These are phyloP conservation scores for Camelina laxa DNA, from an alignment of 345 rosid species.

Conservation along the genomic window DNA sequence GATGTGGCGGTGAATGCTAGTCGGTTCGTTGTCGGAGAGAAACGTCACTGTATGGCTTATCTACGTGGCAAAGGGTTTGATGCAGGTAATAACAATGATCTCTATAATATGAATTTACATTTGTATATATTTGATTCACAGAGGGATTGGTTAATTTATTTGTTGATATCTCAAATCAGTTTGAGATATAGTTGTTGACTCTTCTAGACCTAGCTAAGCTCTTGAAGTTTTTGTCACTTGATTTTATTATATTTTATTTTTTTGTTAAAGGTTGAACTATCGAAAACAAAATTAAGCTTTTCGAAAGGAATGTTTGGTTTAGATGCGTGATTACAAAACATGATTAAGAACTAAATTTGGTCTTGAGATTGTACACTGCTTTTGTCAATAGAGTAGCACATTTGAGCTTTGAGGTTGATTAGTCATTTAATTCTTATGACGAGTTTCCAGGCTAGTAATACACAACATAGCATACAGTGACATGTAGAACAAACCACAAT, in stretches of 20 bases:
- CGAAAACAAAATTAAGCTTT: conserved; percentile 2
- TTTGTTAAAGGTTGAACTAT: neutral
- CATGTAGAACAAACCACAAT: neutral
- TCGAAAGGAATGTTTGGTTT: neutral
- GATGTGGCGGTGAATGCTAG: conserved; percentile 42
- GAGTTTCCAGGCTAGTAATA: neutral
- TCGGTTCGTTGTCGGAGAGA: conserved; percentile 34
- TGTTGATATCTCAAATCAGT: neutral
- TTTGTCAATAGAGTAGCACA: neutral
- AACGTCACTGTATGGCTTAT: conserved; percentile 60
- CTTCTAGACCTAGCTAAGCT: conserved; percentile 1
- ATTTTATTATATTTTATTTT: neutral
- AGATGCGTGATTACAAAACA: neutral
- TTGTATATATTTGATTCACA: neutral
- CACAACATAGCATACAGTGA: neutral
- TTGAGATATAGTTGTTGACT: neutral
- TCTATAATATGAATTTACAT: neutral
- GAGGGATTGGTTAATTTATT: neutral
- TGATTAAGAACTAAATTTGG: neutral
- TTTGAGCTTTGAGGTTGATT: conserved; percentile 11
- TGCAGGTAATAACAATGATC: conserved; percentile 59
- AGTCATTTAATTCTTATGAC: neutral
- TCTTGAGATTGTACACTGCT: neutral
- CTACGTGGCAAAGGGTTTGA: conserved; percentile 70
- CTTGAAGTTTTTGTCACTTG: neutral